Conservation (phyloP, 768 basidiomycete genomes). For the Phylloporus rhodoxanthus region DNA sequence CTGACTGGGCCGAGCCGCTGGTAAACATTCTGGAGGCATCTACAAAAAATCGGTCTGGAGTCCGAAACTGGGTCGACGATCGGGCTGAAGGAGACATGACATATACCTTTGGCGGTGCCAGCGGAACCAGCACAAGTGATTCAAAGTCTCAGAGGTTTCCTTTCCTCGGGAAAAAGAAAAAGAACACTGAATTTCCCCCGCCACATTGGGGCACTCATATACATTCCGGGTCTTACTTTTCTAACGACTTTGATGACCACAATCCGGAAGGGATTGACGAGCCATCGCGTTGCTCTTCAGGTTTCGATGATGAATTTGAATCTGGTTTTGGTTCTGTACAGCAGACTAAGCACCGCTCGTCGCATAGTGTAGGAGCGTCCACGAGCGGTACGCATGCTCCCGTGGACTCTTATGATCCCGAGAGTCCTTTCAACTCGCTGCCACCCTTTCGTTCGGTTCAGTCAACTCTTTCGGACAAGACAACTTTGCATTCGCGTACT, state of each 20-base stretch:
- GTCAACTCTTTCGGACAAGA: conserved; percentile 29
- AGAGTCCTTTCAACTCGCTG: conserved; percentile 31
- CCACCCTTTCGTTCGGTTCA: conserved; percentile 32
- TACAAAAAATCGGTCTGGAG: conserved; percentile 65
- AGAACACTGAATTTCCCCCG: conserved; percentile 53
- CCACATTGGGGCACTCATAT: conserved; percentile 51
- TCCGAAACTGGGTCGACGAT: conserved; percentile 62
- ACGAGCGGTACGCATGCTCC: conserved; percentile 6
- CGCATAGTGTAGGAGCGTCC: conserved; percentile 13
- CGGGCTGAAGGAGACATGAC: conserved; percentile 33
- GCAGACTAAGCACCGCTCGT: conserved; percentile 21
- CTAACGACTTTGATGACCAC: conserved; percentile 19
- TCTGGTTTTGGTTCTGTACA: conserved; percentile 36
- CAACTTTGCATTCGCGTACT: conserved; percentile 31
- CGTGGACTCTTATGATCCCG: conserved; percentile 29
- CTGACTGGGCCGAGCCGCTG: conserved; percentile 72
- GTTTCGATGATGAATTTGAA: conserved; percentile 42
- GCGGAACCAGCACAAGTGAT: conserved; percentile 21
- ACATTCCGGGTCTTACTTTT: conserved; percentile 54
- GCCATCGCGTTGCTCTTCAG: conserved; percentile 9
- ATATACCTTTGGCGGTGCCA: conserved; percentile 48
- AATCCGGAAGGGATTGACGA: conserved; percentile 28
- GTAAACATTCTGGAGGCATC: conserved; percentile 69
- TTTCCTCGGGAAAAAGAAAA: conserved; percentile 41
- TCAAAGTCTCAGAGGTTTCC: conserved; percentile 32